A percentile compares a stretch with the other conserved stretches of the same genome.
Evolutionary conservation across 352 stramenopile species (phyloP).

Genomic region (Bremia lactucae): DNA sequence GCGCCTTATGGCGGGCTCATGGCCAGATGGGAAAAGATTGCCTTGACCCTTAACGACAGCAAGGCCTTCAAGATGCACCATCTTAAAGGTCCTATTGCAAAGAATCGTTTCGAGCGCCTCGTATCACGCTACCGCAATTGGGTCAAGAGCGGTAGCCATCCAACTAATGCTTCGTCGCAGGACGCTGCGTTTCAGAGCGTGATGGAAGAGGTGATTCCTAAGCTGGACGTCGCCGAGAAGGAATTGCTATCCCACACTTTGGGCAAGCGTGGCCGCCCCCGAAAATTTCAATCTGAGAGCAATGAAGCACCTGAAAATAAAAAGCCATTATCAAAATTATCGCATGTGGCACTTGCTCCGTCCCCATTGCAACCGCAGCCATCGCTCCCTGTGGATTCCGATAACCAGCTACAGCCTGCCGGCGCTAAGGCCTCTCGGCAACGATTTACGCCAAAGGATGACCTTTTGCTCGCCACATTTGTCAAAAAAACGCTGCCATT

Average conservation of each 20-base stretch:
- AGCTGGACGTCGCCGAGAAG: slow-evolving; percentile 18
- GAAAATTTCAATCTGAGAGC: slow-evolving; percentile 12
- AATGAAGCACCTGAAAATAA: slow-evolving; percentile 1
- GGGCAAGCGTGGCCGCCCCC: slow-evolving; percentile 23
- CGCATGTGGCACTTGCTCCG: slow-evolving; percentile 12
- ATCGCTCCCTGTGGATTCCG: slow-evolving; percentile 11
- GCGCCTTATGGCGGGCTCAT: slow-evolving; percentile 21
- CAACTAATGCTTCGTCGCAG: slow-evolving; percentile 9
- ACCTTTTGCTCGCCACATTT: slow-evolving; percentile 18
- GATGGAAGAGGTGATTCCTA: slow-evolving; percentile 21
- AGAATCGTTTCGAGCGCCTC: slow-evolving; percentile 29
- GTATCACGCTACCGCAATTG: slow-evolving; percentile 15
- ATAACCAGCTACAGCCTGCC: slow-evolving; percentile 13
- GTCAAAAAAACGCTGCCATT: slow-evolving; percentile 24
- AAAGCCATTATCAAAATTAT: background rate
- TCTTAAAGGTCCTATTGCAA: slow-evolving; percentile 26
- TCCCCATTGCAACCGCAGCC: slow-evolving; percentile 11
- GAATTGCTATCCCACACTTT: slow-evolving; percentile 11
- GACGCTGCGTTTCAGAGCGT: slow-evolving; percentile 17
- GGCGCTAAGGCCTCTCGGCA: slow-evolving; percentile 13
- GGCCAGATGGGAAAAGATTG: slow-evolving; percentile 23
- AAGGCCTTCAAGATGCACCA: slow-evolving; percentile 29
- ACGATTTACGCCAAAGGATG: slow-evolving; percentile 22
- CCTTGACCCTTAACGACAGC: slow-evolving; percentile 22
- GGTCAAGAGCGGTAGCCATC: slow-evolving; percentile 17